phyloP scores from a whole-genome alignment of 805 yeast genomes.

The Helenozyma baotianmanensis region DNA sequence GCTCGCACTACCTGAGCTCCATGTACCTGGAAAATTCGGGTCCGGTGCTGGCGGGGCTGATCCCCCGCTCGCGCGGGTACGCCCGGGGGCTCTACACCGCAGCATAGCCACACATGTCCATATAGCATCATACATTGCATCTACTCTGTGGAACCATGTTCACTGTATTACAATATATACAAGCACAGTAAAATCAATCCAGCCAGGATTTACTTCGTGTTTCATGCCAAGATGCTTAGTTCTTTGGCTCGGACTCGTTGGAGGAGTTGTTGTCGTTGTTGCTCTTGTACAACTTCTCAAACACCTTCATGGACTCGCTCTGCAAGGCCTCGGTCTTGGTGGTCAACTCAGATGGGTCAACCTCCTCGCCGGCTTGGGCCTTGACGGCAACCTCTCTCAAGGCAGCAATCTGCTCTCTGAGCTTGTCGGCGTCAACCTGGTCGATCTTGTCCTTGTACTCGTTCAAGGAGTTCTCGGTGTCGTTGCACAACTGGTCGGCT shows the following conservation, averaged over 20 bases:
- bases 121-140: background rate
- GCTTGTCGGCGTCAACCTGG: conserved; percentile 43
- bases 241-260: conserved; percentile 24
- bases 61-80: too few relatives aligned
- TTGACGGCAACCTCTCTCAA: conserved; percentile 60
- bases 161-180: background rate
- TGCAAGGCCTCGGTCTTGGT: conserved; percentile 72
- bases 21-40: too few relatives aligned
- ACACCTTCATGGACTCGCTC: conserved; percentile 68
- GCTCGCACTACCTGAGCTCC: conserved; percentile 6
- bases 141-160: background rate
- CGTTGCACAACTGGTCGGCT: conserved; percentile 68
- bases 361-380: conserved; percentile 61
- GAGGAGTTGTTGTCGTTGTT: conserved; percentile 19
- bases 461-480: conserved; percentile 45
- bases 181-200: background rate
- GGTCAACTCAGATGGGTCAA: conserved; percentile 60
- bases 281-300: conserved; percentile 53
- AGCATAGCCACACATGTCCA: background rate
- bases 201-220: too few relatives aligned
- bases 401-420: conserved; percentile 22
- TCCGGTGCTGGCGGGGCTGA: too few relatives aligned
- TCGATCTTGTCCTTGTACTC: conserved; percentile 46
- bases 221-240: conserved; percentile 11
- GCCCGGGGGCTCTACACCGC: too few relatives aligned